Evolutionary conservation across 257 asterid species (phyloP), one percentile per base, ranked within the genome.

Genomic region (Ocimum tenuiflorum): DNA sequence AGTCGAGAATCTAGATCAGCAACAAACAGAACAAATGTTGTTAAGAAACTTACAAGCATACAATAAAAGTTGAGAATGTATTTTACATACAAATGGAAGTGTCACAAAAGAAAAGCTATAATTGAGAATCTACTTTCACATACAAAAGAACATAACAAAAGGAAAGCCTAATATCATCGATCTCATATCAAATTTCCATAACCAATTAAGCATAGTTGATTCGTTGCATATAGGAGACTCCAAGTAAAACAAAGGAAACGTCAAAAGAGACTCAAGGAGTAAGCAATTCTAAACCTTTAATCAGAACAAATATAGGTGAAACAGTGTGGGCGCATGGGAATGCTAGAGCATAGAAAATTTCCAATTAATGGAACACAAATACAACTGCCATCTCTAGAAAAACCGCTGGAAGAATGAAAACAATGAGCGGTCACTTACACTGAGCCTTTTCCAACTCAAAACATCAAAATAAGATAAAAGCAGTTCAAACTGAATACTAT

Each of bases 1-100:
- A 92, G 83, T 92, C 99, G 62, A 92, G 96, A 77, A 92, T 85
- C 99, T 92, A 62, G 69, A 79, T 27, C 64, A 29, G 67, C 78
- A 81, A 58, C 66, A 76, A 54, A 75, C 67, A 78, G 45, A 39
- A 74, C 38, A 53, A 58, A n/a, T 42, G 72, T 63, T 41, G 82
- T 65, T 45, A 71, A 27, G 61, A 14, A 68, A 69, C 67, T 51
- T 57, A 70, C 61, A 60, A 18, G 50, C 22, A 52, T 38, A 62
- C 67, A 67, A 38, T 52, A 68, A 24, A 59, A 68, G 62, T 56
- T 0, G 15, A 64, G 67, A 70, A 62, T 52, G 31, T 11, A 53
- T 43, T 74, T 22, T 43, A 20, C n/a, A 35, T 48, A 20, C 39
- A 42, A 39, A 74, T 39, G 17, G 4, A 38, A 51, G 35, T 17